A percentile compares a stretch with the other conserved stretches of the same genome.
phyloP scores from a whole-genome alignment of 2,329 filamentous ascomycete species.

The Fusarium nygamai region DNA sequence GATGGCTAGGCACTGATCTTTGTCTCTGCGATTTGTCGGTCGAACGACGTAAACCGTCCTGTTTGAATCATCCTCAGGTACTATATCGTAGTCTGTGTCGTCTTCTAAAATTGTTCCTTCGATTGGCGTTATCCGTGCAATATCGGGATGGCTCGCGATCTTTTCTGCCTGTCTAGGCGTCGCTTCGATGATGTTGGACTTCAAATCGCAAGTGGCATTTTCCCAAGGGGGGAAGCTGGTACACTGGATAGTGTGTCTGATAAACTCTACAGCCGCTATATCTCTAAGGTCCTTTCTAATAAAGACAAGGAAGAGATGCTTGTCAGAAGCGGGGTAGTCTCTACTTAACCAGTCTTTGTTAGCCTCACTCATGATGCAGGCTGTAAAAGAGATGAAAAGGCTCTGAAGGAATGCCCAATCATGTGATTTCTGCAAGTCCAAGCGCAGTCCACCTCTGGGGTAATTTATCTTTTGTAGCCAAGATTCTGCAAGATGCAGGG shows the following conservation, averaged over 20 bases:
- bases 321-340: too few relatives aligned
- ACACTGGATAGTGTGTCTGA: neutral
- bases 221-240: neutral
- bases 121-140: neutral
- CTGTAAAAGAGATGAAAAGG: too few relatives aligned
- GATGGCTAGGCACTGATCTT: neutral
- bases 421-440: neutral
- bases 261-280: neutral
- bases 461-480: fast-evolving
- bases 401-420: too few relatives aligned
- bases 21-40: neutral
- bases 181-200: neutral
- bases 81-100: neutral
- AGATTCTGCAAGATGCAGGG: fast-evolving
- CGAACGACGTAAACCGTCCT: neutral
- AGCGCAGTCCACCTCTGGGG: neutral
- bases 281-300: neutral
- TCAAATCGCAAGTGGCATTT: neutral
- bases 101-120: neutral
- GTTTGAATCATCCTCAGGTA: neutral
- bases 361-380: neutral
- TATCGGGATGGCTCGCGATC: neutral
- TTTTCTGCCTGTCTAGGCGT: neutral
- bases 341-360: too few relatives aligned
- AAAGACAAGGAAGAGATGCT: neutral